Base-by-base conservation (phyloP, 345 rosid genomes). In the Alliaria petiolata region DNA sequence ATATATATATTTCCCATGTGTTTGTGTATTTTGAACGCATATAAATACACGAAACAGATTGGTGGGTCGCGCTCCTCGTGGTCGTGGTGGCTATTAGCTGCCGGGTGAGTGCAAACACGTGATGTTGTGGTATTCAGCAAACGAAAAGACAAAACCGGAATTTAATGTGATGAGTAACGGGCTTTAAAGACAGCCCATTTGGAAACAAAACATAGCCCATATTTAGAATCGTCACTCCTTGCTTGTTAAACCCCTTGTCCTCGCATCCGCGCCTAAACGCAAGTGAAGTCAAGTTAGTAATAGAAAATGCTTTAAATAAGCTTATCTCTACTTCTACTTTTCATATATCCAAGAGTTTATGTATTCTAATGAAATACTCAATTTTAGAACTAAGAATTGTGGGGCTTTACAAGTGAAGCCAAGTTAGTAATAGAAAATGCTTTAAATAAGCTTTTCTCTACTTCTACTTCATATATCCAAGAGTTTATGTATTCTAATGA, bases 61-160 rank as follows among this genome's bases (percentile, higher is more conserved):
- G 62, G 78, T 74, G 28, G 47, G 78, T 65, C 10, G 11, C 9
- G 11, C 17, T 51, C 39, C 19, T n/a, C n/a, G 25, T 22, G 1
- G 2, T 62, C 11, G 8, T 35, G 65, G 50, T 73, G 20, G 66
- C 28, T 58, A 43, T 26, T 65, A 26, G 38, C 77, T 44, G 13
- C 38, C 60, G 5, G 72, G 78, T 66, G 58, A 66, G 78, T 74
- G 47, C 54, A 66, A 58, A 58, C 67, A 66, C 78, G 72, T 47
- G 77, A 30, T 72, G 72, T 56, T 71, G 19, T 51, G 52, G 38
- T 19, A 26, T 28, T 5, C 14, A 56, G 53, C 46, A 44, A 58
- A 53, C 20, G 5, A 47, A 46, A 45, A 44, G 65, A 69, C 47
- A 46, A 57, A 36, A 68, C 28, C 25, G 26, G 35, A 69, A 20